phyloP scores from a whole-genome alignment of 2,329 filamentous ascomycete genomes.

The Fusarium domesticum region DNA sequence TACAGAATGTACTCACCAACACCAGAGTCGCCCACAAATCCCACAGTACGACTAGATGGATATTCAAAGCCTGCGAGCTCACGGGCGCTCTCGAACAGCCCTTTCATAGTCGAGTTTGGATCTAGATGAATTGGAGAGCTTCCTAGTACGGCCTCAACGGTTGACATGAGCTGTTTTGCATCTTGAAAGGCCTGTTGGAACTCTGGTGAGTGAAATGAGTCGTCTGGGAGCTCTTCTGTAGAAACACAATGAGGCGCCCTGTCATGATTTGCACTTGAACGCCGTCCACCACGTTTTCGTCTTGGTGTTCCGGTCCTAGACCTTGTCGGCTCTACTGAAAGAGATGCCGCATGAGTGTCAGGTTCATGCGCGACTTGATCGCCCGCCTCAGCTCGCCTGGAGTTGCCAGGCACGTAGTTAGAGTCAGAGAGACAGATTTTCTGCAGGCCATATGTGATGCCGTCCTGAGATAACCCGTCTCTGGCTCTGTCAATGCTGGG shows the following conservation, averaged over 20 bases:
- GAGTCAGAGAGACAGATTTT: slow-evolving; percentile 10
- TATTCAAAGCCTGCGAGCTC: slow-evolving; percentile 37
- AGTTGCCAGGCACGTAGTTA: slow-evolving; percentile 2
- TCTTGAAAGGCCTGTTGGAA: slow-evolving; percentile 36
- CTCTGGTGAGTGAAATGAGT: slow-evolving; percentile 35
- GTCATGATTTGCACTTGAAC: slow-evolving; percentile 8
- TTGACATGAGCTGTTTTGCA: slow-evolving; percentile 33
- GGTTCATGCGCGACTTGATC: slow-evolving; percentile 8
- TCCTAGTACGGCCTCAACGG: slow-evolving; percentile 33
- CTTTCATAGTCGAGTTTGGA: slow-evolving; percentile 38
- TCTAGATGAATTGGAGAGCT: slow-evolving; percentile 36
- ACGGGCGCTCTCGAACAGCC: slow-evolving; percentile 33
- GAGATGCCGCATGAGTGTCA: slow-evolving; percentile 6
- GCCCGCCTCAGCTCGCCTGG: slow-evolving; percentile 4
- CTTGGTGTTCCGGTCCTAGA: slow-evolving; percentile 3
- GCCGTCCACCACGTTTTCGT: slow-evolving; percentile 4
- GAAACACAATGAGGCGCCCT: slow-evolving; percentile 19
- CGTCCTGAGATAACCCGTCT: not conserved
- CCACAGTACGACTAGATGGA: slow-evolving; percentile 41
- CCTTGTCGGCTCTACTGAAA: slow-evolving; percentile 8
- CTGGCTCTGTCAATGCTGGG: not conserved
- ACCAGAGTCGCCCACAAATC: slow-evolving; percentile 48
- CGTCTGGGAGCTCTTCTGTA: slow-evolving; percentile 34
- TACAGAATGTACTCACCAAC: slow-evolving; percentile 33
- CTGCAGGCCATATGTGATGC: slow-evolving; percentile 1